Evolutionary conservation across 371 early-diverging fungal species (phyloP).

Genomic region (Conidiobolus incongruus): DNA sequence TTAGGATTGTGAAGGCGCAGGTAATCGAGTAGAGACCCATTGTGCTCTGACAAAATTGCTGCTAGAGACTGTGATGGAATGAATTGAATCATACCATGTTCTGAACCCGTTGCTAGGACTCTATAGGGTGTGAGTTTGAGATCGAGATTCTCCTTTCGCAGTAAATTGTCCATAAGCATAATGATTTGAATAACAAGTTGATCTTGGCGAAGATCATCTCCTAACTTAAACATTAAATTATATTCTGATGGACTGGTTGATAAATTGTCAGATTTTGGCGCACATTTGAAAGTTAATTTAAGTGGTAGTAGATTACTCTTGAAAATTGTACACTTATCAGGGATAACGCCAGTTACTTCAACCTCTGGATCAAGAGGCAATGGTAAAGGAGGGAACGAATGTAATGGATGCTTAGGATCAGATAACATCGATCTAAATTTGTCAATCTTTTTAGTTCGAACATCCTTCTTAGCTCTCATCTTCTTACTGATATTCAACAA

Average conservation of each 20-base stretch:
- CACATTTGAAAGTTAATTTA: slow-evolving; percentile 51
- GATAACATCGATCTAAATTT: slow-evolving; percentile 38
- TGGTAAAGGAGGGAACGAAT: slow-evolving; percentile 50
- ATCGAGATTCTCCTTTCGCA: slow-evolving; percentile 85
- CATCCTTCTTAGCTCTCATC: slow-evolving; percentile 48
- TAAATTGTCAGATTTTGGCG: no score
- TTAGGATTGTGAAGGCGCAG: slow-evolving; percentile 45
- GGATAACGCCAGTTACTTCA: slow-evolving; percentile 57
- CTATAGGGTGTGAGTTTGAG: slow-evolving; percentile 78
- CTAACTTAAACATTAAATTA: slow-evolving; percentile 80
- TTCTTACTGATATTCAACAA: slow-evolving; percentile 46
- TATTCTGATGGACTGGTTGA: not conserved
- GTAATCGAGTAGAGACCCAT: slow-evolving; percentile 56
- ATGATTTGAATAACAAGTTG: slow-evolving; percentile 92
- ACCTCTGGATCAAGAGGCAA: slow-evolving; percentile 73
- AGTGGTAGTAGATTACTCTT: slow-evolving; percentile 79
- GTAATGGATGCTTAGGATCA: slow-evolving; percentile 58
- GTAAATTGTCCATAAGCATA: slow-evolving; percentile 78
- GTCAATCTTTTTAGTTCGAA: slow-evolving; percentile 62
- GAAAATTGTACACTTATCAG: slow-evolving; percentile 68
- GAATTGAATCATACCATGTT: slow-evolving; percentile 75
- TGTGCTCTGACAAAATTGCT: slow-evolving; percentile 64
- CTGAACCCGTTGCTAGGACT: slow-evolving; percentile 80
- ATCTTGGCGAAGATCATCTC: slow-evolving; percentile 95
- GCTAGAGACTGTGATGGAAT: slow-evolving; percentile 70